Evolutionary conservation across 2,329 filamentous ascomycete genomes (phyloP), one percentile per base, ranked within the genome.

Genomic region (Talaromyces rugulosus): DNA sequence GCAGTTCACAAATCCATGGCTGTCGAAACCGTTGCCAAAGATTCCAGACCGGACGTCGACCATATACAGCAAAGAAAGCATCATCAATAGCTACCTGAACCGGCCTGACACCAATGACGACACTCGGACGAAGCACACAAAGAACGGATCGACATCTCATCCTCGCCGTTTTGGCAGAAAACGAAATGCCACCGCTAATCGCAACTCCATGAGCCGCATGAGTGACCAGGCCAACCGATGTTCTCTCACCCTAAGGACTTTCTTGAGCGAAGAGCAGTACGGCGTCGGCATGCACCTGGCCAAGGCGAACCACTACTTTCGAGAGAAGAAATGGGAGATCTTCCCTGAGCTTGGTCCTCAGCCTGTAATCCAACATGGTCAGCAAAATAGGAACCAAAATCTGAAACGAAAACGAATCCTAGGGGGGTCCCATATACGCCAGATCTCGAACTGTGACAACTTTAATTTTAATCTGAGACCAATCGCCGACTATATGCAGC

Each of bases 271-370:
- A 16, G 69, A 71, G 18, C 67, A 66, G 12, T 71, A 71, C 58
- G 67, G 66, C 4, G 67, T 64, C 2, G 66, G 67, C 14, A 64
- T 64, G 40, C 58, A 64, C 51, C 66, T 66, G 5, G 60, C 64
- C 3, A 71, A 69, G 23, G 66, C 70, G 4, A 74, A 71, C 60
- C 73, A 74, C 63, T 77, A 76, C 53, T 77, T 77, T 53, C 69
- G 74, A 6, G 74, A 77, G 53, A 77, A 77, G 66, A 77, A 75
- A 63, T 77, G 72, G 73, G 74, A 77, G 63, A 75, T 75, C 64
- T 77, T 77, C 62, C 75, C 75, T 1, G 75, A 77, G 62, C 56
- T 77, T 34, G 75, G 72, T 0, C 70, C 70, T 0, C 71, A 72
- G 3, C 69, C 71, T 4, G 63, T 67, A n/a, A 8, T 69, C 4